phyloP scores from a whole-genome alignment of 805 yeast genomes.

The Metschnikowia santaceciliae region DNA sequence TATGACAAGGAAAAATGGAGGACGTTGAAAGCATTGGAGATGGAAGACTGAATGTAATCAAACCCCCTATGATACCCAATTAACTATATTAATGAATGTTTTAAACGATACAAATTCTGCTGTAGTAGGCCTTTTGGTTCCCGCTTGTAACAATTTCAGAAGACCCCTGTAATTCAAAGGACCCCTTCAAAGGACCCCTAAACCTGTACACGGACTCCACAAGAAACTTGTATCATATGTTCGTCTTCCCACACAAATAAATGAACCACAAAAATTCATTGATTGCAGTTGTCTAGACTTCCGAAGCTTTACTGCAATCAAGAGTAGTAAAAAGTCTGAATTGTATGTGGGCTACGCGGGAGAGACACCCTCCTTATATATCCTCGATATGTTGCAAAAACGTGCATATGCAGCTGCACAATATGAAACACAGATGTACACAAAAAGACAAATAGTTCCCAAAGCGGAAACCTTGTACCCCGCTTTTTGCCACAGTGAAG shows the following conservation, averaged over 20 bases:
- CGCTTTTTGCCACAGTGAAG: background rate
- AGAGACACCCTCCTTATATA: background rate
- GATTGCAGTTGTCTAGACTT: no score
- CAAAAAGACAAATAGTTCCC: background rate
- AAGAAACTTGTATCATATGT: no score
- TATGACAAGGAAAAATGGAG: slow-evolving; percentile 67
- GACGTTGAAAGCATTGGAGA: slow-evolving; percentile 39
- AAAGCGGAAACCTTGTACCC: background rate
- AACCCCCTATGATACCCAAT: background rate
- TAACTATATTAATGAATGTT: background rate
- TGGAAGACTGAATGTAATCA: slow-evolving; percentile 1
- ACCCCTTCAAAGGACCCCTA: no score
- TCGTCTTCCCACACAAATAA: no score
- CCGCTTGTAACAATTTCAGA: background rate
- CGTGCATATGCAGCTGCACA: background rate
- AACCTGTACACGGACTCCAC: no score
- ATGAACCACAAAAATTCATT: no score
- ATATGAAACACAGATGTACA: background rate
- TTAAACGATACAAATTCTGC: background rate
- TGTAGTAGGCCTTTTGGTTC: background rate
- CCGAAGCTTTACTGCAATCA: no score
- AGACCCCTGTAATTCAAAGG: no score
- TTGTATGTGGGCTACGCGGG: no score
- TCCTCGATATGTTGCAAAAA: background rate
- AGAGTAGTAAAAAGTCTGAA: no score